Evolutionary conservation across 495 filamentous ascomycete species (phyloP).

Genomic region (Zalerion maritima): DNA sequence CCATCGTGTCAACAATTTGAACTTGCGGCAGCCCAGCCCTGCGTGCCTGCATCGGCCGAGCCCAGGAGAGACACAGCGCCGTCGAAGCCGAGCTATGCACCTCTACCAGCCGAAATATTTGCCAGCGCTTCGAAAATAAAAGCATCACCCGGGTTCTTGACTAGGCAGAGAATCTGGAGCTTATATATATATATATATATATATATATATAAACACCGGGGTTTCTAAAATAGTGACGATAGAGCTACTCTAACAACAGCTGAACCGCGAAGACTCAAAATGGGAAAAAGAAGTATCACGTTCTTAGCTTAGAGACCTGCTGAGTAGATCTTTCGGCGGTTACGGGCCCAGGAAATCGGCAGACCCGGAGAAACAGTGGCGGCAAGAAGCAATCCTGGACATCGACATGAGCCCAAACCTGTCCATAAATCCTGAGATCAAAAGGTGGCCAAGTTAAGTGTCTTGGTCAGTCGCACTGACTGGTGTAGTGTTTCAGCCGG

Average conservation of each 20-base stretch:
- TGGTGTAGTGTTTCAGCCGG: too few relatives aligned
- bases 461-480: not conserved
- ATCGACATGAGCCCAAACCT: too few relatives aligned
- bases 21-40: slow-evolving; percentile 31
- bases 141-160: slow-evolving; percentile 17
- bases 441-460: not conserved
- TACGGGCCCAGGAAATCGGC: too few relatives aligned
- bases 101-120: slow-evolving; percentile 18
- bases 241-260: slow-evolving; percentile 21
- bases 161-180: slow-evolving; percentile 16
- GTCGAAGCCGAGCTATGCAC: slow-evolving; percentile 21
- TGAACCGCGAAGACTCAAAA: slow-evolving; percentile 12
- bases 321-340: too few relatives aligned
- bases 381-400: too few relatives aligned
- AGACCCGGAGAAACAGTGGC: too few relatives aligned
- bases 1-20: slow-evolving; percentile 32
- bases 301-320: too few relatives aligned
- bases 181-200: too few relatives aligned
- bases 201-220: too few relatives aligned
- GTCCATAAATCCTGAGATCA: slow-evolving; percentile 32
- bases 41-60: slow-evolving; percentile 32
- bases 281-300: slow-evolving; percentile 15
- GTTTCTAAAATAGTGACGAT: slow-evolving; percentile 6
- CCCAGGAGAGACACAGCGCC: slow-evolving; percentile 21
- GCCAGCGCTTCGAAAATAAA: slow-evolving; percentile 30